Base-by-base conservation (phyloP, 164 flowering plant species). In the Chimonanthus praecox region DNA sequence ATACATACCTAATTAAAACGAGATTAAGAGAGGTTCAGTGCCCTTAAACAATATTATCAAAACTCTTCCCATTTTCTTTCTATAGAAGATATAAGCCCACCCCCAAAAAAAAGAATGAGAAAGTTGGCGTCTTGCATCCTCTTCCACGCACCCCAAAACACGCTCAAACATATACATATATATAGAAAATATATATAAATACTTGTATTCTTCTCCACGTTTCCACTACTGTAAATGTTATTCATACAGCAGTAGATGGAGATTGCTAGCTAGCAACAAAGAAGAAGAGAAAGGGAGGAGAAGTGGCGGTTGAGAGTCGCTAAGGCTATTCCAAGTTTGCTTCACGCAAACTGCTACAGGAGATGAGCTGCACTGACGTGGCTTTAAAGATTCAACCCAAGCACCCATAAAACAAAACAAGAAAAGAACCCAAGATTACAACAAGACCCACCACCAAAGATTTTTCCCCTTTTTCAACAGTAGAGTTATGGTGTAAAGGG, bases 261-360 rank as follows among this genome's bases (percentile, higher is more conserved):
- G 60, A 71, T 48, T 49, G 67, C 69, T 43, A 63, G 67, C 7
- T 9, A 50, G 44, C 49, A 49, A 49, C 50, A 18, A n/a, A 62
- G 51, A 46, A n/a, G 58, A 33, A 20, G 64, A 50, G 65, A 33
- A 67, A 68, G 73, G 71, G 71, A 48, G 74, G 72, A 60, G 70
- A 63, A 63, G 73, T 46, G 70, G 58, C 72, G 74, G 65, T 71
- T 73, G 75, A 82, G 76, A 79, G 74, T 75, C 71, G 80, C 74
- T 50, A 62, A 79, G 77, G 58, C 66, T 81, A 85, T 85, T 87
- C 80, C 88, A 85, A 89, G 94, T 86, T 94, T 94, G 97, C 98
- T 94, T 94, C 98, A 94, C 98, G 98, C 97, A 92, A 94, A 82
- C 97, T 83, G 82, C 88, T 85, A 77, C 84, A 72, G 73, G 73